Evolutionary conservation across 495 filamentous ascomycete species (phyloP), one percentile per base, ranked within the genome.

Genomic region (Astrothelium macrocarpum): DNA sequence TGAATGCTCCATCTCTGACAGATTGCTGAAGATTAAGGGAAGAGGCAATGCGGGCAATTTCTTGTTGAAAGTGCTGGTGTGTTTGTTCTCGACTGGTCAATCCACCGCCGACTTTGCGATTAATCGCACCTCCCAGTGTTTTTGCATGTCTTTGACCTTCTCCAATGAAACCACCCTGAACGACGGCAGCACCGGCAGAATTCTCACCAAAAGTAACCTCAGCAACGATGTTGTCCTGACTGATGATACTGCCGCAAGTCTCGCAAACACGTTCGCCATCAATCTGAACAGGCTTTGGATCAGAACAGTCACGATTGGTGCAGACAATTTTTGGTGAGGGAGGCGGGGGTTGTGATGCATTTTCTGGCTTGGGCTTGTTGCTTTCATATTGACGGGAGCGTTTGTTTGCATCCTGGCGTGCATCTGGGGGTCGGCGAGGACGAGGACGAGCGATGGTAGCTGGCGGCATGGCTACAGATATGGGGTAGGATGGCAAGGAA

Each of bases 141-240:
- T 80, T 80, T 26, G 84, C 85, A 76, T 85, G 81, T 32, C 82
- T 82, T 70, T 95, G 89, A 73, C 89, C 87, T 64, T 90, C 90
- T 43, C 86, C 89, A 59, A 98, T 83, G 77, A 85, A 92, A 59
- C 84, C 89, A 67, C 94, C 94, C 71, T 96, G 90, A 11, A 96
- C 88, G n/a, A 92, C 82, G 32, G 93, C 91, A 59, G 90, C 92
- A 68, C 94, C 94, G 28, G 82, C 82, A 0, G 86, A 80, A 43
- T 81, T 85, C 75, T 97, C 91, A 59, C 91, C 91, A 69, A 97
- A 98, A 4, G 84, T 85, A 60, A 97, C 82, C 70, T 98, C 94
- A 25, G 90, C 82, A 61, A 97, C 91, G 62, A 97, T 95, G 67
- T 95, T 89, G 65, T 84, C 83, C 68, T 92, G 86, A 64, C 87